Base-by-base conservation (phyloP, 192 early-diverging fungal species). In the Lunasporangiospora selenospora region DNA sequence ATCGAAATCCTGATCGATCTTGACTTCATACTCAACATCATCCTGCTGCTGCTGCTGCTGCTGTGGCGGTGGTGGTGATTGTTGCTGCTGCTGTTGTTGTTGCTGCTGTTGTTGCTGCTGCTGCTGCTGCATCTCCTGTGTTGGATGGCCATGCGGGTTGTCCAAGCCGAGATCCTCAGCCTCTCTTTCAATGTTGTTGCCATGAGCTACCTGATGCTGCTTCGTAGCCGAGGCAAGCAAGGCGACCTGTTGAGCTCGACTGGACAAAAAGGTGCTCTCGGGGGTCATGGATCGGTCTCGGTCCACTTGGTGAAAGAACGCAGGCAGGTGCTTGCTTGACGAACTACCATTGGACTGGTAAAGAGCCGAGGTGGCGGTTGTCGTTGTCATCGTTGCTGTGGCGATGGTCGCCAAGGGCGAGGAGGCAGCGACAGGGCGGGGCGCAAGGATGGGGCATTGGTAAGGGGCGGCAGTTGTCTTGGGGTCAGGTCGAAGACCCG, bases 1-100 rank as follows among this genome's bases (percentile, higher is more conserved):
- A 49, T 81, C 76, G 53, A 78, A 84, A 29, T 69, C 55, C 36
- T 73, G 58, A 53, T 75, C 60, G 11, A 84, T 67, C 26, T 62
- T 56, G 16, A 84, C 82, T 62, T 84, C 80, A 30, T 81, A 84
- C 38, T 67, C 60, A 12, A 77, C 73, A 48, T 71, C 53, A 9
- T 47, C 45, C 45, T 47, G 45, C 13, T 47, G 23, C 23, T 21
- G 15, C 23, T 26, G 23, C 45, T 26, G 13, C 10, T 13, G 23
- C 45, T 26, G 13, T n/a, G n/a, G n/a, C n/a, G n/a, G n/a, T n/a
- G n/a, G n/a, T n/a, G n/a, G n/a, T n/a, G n/a, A n/a, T n/a, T n/a
- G n/a, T n/a, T n/a, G n/a, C n/a, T n/a, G n/a, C n/a, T n/a, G n/a
- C n/a, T n/a, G n/a, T n/a, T n/a, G n/a, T n/a, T 47, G 45, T 15